Evolutionary conservation across 257 asterid species (phyloP), one percentile per base, ranked within the genome.

Genomic region (Voacanga thouarsii): DNA sequence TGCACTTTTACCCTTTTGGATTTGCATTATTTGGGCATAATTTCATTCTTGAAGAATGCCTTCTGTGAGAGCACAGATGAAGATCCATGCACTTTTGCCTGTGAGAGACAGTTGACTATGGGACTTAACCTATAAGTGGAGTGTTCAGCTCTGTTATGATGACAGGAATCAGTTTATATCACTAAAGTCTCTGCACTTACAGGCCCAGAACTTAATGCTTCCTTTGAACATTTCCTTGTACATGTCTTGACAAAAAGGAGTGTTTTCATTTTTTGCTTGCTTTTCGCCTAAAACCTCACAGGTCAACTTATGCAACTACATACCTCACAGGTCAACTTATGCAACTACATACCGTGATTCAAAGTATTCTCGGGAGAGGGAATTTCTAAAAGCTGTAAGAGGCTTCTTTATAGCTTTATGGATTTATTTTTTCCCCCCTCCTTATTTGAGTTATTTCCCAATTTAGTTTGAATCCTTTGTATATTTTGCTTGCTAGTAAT

Each of bases 261-360:
- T 28, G 16, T 15, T 61, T 50, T 30, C 19, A 71, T 57, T 63
- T 23, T 57, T 21, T 24, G 21, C 47, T 75, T 12, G 37, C 4
- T 49, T 41, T 70, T 49, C 10, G 10, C 49, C 55, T n/a, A 39
- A 63, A 41, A 76, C 61, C 72, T 75, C 79, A 33, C 96, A 94
- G 98, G 93, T 90, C 99, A 69, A 95, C 99, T 77, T 95, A 95
- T 87, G 99, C 97, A 76, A 91, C 95, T 12, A 90, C 99, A 19
- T 86, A 85, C 74, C 97, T 75, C 79, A 33, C 96, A 94, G 98
- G 93, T 90, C 99, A 69, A 95, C 99, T 77, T 95, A 95, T 87
- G 99, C 97, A 76, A 91, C 95, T 12, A 90, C 99, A 19, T 86
- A 85, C 74, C 97, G 99, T 78, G 99, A 95, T 82, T 95, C 99